Conservation (phyloP, 768 basidiomycete genomes). For the Crucibulum laeve region DNA sequence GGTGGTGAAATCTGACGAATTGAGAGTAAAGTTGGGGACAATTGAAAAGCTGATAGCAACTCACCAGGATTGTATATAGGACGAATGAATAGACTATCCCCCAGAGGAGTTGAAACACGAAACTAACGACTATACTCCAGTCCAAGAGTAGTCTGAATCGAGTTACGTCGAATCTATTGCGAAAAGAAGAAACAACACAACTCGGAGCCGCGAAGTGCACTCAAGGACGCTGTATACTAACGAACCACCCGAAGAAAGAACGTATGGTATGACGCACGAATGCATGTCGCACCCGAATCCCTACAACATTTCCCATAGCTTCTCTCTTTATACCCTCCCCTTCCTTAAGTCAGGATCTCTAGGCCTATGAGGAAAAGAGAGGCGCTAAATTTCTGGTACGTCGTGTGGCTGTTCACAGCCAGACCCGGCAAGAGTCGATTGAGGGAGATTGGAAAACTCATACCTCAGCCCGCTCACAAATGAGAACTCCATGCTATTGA, state of each 20-base stretch:
- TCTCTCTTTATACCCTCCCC: slow-evolving; percentile 21
- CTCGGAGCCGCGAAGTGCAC: slow-evolving; percentile 52
- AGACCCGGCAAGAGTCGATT: slow-evolving; percentile 49
- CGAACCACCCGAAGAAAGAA: not conserved
- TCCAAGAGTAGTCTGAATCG: slow-evolving; percentile 61
- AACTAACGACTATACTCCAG: slow-evolving; percentile 27
- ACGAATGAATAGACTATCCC: not conserved
- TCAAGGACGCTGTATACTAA: slow-evolving; percentile 28
- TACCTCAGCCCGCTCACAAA: slow-evolving; percentile 66
- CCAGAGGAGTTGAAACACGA: slow-evolving; percentile 12
- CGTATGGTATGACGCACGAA: slow-evolving; percentile 8
- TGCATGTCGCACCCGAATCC: slow-evolving; percentile 29
- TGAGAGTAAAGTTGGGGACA: too few species aligned
- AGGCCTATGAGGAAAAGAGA: slow-evolving; percentile 17
- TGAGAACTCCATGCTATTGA: slow-evolving; percentile 3
- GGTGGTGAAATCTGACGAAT: too few species aligned
- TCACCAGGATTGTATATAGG: not conserved
- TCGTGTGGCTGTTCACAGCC: slow-evolving; percentile 40
- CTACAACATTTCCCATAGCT: slow-evolving; percentile 41
- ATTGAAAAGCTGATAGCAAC: too few species aligned
- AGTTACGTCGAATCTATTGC: slow-evolving; percentile 32
- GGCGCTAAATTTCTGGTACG: slow-evolving; percentile 48
- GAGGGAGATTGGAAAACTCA: slow-evolving; percentile 51
- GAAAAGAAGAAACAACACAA: slow-evolving; percentile 10
- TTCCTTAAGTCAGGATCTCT: slow-evolving; percentile 27